These are phyloP conservation scores for Apiotrichum sp. DNA, from an alignment of 1,284 basidiomycete genomes.

Conservation along the genomic window DNA sequence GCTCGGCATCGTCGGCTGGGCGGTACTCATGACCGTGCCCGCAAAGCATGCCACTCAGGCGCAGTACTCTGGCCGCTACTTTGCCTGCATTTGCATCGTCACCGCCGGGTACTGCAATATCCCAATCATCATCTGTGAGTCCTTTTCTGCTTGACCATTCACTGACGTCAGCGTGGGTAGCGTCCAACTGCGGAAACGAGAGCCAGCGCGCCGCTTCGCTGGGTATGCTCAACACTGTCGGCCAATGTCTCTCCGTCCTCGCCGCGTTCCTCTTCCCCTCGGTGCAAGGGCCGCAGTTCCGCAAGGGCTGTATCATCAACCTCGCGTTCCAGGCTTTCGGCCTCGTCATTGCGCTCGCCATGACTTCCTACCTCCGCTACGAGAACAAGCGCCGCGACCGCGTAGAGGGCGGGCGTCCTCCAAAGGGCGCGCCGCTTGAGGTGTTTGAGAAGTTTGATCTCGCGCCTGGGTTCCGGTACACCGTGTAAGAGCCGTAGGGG, in stretches of 20 bases:
- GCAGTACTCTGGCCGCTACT: constrained; percentile 43
- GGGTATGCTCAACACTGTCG: constrained; percentile 50
- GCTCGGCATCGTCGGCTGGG: constrained; percentile 47
- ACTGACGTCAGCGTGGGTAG: constrained; percentile 1
- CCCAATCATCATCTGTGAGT: constrained; percentile 29
- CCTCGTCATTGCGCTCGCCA: constrained; percentile 36
- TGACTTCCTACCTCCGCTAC: constrained; percentile 43
- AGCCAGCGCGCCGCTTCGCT: constrained; percentile 46
- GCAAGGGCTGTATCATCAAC: constrained; percentile 47
- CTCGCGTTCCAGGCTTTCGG: constrained; percentile 47
- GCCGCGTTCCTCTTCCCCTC: constrained; percentile 49
- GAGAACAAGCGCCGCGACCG: constrained; percentile 47
- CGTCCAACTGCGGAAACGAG: constrained; percentile 23
- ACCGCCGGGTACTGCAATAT: constrained; percentile 44
- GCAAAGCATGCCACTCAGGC: constrained; percentile 23
- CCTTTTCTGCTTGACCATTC: no score
- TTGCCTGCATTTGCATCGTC: constrained; percentile 46
- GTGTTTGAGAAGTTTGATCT: constrained; percentile 16
- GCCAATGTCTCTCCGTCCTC: constrained; percentile 48
- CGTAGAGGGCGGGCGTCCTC: constrained; percentile 40
- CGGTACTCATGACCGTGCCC: constrained; percentile 40
- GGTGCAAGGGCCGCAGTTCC: constrained; percentile 43
- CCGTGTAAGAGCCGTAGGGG: no score
- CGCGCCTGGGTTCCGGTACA: constrained; percentile 16
- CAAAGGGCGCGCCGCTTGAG: constrained; percentile 12